Evolutionary conservation across 1,284 basidiomycete genomes (phyloP).

Genomic region (Hemileia vastatrix): DNA sequence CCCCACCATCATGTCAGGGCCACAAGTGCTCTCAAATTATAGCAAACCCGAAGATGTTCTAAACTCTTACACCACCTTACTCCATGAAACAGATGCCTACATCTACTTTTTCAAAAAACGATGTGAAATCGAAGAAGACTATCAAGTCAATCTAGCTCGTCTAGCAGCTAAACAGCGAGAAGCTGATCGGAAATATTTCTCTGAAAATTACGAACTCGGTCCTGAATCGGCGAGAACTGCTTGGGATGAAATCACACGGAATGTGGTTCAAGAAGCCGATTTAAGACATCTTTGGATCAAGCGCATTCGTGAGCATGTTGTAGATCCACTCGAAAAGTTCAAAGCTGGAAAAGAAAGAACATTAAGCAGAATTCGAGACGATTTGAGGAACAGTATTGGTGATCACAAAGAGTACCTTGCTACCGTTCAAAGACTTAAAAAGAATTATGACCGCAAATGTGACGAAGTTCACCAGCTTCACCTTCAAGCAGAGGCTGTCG

Average conservation of each 20-base stretch:
- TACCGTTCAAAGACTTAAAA: constrained; percentile 19
- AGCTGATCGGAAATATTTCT: constrained; percentile 2
- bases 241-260: constrained; percentile 14
- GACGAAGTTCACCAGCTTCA: constrained; percentile 20
- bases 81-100: constrained; percentile 11
- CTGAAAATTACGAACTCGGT: constrained; percentile 3
- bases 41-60: constrained; percentile 10
- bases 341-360: constrained; percentile 6
- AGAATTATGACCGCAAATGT: constrained; percentile 20
- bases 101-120: constrained; percentile 20
- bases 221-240: constrained; percentile 3
- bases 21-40: not conserved
- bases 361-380: constrained; percentile 13
- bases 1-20: not conserved
- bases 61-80: constrained; percentile 5
- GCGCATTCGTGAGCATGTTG: constrained; percentile 12
- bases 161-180: constrained; percentile 10
- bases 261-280: constrained; percentile 15
- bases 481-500: constrained; percentile 3
- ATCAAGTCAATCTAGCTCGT: constrained; percentile 5
- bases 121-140: constrained; percentile 22
- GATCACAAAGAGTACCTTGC: constrained; percentile 19
- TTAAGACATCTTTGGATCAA: constrained; percentile 14
- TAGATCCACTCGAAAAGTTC: constrained; percentile 18
- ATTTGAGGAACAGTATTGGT: constrained; percentile 7